A percentile compares a stretch with the other conserved stretches of the same genome.
These are phyloP conservation scores for Carex cristatella DNA, from an alignment of 176 grass and related monocot genomes.

Conservation along the genomic window DNA sequence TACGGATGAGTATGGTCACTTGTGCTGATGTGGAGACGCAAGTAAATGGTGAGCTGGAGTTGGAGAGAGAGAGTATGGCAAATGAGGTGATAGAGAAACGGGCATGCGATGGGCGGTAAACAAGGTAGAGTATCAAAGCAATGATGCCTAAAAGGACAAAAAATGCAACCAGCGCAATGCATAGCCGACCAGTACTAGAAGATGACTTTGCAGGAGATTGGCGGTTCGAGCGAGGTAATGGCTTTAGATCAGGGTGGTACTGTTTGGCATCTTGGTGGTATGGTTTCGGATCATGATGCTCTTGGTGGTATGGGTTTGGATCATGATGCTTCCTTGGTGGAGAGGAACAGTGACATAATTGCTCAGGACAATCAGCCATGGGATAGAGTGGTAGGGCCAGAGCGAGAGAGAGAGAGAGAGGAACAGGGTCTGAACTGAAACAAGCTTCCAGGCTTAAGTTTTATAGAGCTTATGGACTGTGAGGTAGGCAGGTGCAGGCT, in stretches of 20 bases:
- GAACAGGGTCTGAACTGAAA: neutral
- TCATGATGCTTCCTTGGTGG: neutral
- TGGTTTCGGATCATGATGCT: neutral
- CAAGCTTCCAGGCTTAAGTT: neutral
- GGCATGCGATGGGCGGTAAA: constrained; percentile 48
- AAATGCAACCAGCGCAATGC: neutral
- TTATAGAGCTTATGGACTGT: neutral
- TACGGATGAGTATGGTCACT: constrained; percentile 61
- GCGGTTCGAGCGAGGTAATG: neutral
- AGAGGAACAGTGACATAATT: neutral
- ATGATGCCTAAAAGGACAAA: constrained; percentile 28
- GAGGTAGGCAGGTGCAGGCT: neutral
- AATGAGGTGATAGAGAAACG: constrained; percentile 45
- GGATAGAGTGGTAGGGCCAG: neutral
- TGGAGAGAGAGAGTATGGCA: constrained; percentile 54
- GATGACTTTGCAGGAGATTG: constrained; percentile 1
- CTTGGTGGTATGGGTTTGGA: too few species aligned
- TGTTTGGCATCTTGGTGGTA: neutral
- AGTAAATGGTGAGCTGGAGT: constrained; percentile 21
- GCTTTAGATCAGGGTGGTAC: neutral
- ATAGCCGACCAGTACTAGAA: neutral
- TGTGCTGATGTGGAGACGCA: constrained; percentile 48
- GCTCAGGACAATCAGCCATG: neutral
- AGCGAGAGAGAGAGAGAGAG: constrained; percentile 4
- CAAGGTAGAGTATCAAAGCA: constrained; percentile 57